Conservation (phyloP, 208 protist species). For the Trypanosomatidae sp. region DNA sequence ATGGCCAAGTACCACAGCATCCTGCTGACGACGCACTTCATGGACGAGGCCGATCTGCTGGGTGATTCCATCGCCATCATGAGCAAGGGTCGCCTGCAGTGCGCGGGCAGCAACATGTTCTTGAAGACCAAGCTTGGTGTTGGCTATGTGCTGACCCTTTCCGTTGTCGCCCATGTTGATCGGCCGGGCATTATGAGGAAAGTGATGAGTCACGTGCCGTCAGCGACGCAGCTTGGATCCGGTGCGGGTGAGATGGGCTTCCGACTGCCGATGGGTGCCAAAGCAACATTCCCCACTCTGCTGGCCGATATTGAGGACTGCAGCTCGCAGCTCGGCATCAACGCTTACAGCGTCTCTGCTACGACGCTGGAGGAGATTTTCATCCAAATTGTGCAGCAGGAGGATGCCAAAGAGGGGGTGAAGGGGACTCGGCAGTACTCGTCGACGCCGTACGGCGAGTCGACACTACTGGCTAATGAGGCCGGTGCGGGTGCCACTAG, state of each 20-base stretch:
- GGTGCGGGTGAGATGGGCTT: conserved; percentile 42
- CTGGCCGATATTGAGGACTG: conserved; percentile 44
- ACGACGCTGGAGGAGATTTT: conserved; percentile 85
- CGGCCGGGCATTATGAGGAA: conserved; percentile 10
- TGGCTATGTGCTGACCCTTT: conserved; percentile 55
- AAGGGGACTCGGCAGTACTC: background rate
- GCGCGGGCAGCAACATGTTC: conserved; percentile 58
- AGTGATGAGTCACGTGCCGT: conserved; percentile 24
- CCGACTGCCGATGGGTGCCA: conserved; percentile 45
- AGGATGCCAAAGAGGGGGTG: conserved; percentile 27
- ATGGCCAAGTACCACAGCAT: no score
- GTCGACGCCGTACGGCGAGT: background rate
- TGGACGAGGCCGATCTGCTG: conserved; percentile 29
- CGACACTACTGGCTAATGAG: background rate
- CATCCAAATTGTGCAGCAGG: conserved; percentile 48
- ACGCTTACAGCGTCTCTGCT: conserved; percentile 49
- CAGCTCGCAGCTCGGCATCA: conserved; percentile 33
- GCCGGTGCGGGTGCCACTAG: background rate
- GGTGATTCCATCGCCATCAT: conserved; percentile 94
- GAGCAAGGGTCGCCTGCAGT: conserved; percentile 58
- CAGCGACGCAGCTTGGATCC: conserved; percentile 31
- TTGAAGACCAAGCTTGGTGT: conserved; percentile 61
- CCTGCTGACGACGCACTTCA: no score
- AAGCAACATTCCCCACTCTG: conserved; percentile 37
- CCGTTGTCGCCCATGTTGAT: conserved; percentile 35